Conservation (phyloP, 768 basidiomycete species). For the Lactarius quietus region DNA sequence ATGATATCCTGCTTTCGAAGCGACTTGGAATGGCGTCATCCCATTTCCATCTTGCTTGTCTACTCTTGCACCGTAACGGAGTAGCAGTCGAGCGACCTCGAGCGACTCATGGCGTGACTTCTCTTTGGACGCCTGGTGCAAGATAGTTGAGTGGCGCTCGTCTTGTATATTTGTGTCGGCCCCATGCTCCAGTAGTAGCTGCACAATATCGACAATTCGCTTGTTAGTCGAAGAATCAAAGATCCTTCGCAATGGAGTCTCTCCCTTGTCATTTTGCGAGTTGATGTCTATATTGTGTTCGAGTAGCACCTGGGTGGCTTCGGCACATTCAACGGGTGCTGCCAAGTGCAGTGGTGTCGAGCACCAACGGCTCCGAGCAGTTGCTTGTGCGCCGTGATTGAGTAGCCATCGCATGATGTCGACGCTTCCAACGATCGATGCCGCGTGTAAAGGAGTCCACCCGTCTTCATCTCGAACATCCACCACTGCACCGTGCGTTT, state of each 20-base stretch:
- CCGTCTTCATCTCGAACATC: background rate
- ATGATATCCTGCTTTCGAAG: too few relatives aligned
- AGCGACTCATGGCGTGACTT: background rate
- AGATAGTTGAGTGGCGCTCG: background rate
- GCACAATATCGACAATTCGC: background rate
- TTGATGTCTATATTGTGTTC: background rate
- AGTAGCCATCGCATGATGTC: background rate
- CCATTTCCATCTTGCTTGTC: too few relatives aligned
- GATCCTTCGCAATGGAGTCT: background rate
- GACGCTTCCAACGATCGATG: background rate
- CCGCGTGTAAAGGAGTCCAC: background rate
- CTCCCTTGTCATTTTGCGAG: background rate
- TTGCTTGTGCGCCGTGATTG: background rate
- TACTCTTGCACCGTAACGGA: too few relatives aligned
- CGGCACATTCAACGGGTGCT: background rate
- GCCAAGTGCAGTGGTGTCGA: background rate
- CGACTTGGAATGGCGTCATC: too few relatives aligned
- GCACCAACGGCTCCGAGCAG: background rate
- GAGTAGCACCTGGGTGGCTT: background rate
- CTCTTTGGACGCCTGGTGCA: background rate
- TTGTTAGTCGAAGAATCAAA: accelerated
- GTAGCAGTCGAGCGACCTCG: background rate
- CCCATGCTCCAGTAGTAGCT: background rate
- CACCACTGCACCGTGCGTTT: background rate
- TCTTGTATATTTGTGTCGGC: background rate